Conservation (phyloP, 148 eudicot species). For the Rhododendron simsii region DNA sequence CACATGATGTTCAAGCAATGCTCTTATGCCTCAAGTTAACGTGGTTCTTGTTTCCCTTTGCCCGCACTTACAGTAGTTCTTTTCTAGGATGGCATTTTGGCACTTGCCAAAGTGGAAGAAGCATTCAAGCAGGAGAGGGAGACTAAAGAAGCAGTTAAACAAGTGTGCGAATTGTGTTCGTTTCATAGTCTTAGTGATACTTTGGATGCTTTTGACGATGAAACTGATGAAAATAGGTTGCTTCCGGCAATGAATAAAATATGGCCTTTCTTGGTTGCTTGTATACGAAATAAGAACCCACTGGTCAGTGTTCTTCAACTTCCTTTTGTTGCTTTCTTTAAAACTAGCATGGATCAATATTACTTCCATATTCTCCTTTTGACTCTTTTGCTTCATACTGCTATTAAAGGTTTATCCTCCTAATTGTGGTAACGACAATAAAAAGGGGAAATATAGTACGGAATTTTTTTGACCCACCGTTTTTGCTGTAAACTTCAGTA, state of each 20-base stretch:
- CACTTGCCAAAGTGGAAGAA: constrained; percentile 76
- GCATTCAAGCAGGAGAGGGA: constrained; percentile 66
- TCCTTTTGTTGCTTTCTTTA: not conserved
- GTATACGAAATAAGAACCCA: constrained; percentile 63
- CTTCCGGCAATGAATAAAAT: constrained; percentile 90
- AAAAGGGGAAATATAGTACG: not conserved
- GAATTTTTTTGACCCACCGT: not conserved
- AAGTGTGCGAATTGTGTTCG: constrained; percentile 49
- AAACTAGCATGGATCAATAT: not conserved
- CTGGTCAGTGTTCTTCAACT: constrained; percentile 40
- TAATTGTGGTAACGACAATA: not conserved
- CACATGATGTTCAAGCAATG: not conserved
- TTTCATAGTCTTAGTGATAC: constrained; percentile 53
- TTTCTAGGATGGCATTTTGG: constrained; percentile 54
- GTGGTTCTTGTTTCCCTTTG: not conserved
- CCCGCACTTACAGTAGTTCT: not conserved
- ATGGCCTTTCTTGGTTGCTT: constrained; percentile 90
- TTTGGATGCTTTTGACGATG: constrained; percentile 64
- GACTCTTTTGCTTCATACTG: not conserved
- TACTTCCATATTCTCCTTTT: not conserved
- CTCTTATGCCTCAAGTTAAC: not conserved
- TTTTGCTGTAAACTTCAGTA: not conserved
- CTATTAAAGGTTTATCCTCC: not conserved
- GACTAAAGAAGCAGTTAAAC: constrained; percentile 50
- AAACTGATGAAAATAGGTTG: constrained; percentile 66